These are phyloP conservation scores for Annona squamosa DNA, from an alignment of 164 flowering plant species.

Conservation along the genomic window DNA sequence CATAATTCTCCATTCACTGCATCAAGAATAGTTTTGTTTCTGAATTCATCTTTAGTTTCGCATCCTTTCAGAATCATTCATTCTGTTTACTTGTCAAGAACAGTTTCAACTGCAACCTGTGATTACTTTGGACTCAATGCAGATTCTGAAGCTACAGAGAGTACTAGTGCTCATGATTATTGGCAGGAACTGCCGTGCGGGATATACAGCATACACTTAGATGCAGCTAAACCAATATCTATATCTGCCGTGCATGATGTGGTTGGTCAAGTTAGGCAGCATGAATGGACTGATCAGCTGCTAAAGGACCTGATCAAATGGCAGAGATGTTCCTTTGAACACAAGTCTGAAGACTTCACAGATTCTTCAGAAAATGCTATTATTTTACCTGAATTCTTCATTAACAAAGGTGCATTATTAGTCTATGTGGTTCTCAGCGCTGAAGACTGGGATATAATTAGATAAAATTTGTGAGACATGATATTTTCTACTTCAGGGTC, in stretches of 20 bases:
- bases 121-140: slow-evolving; percentile 12
- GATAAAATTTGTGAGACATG: neutral
- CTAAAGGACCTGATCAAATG: slow-evolving; percentile 59
- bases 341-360: slow-evolving; percentile 26
- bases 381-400: neutral
- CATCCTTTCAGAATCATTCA: neutral
- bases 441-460: neutral
- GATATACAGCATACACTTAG: slow-evolving; percentile 50
- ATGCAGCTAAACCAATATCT: slow-evolving; percentile 19
- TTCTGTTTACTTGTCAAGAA: neutral
- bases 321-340: slow-evolving; percentile 67
- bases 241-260: slow-evolving; percentile 3
- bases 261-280: slow-evolving; percentile 51
- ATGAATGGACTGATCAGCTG: slow-evolving; percentile 56
- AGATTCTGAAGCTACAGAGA: slow-evolving; percentile 38
- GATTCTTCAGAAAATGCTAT: slow-evolving; percentile 5
- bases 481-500: slow-evolving; percentile 18
- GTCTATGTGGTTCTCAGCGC: neutral
- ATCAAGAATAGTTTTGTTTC: neutral
- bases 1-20: neutral
- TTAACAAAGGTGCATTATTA: slow-evolving; percentile 7
- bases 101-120: neutral
- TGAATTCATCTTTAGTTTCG: neutral
- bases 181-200: slow-evolving; percentile 99
- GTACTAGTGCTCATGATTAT: slow-evolving; percentile 24